These are phyloP conservation scores for Incumbomyces delicatus DNA, from an alignment of 2,329 filamentous ascomycete species.

Conservation along the genomic window DNA sequence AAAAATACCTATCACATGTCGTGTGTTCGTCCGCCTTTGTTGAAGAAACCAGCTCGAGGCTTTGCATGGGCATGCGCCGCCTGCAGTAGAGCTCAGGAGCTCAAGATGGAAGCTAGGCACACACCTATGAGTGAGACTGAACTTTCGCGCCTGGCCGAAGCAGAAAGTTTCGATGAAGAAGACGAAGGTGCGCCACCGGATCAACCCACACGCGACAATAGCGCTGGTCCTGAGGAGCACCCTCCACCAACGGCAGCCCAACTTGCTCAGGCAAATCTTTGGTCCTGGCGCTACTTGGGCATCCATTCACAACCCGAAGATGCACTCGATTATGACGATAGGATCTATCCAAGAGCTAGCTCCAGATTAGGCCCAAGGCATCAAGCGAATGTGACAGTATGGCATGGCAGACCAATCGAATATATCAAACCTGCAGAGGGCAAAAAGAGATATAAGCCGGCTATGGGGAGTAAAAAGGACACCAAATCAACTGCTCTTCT, in stretches of 20 bases:
- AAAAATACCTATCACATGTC: slow-evolving; percentile 96
- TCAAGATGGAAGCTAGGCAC: slow-evolving; percentile 79
- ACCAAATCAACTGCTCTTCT: slow-evolving; percentile 68
- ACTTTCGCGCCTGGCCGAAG: slow-evolving; percentile 38
- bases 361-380: slow-evolving; percentile 85
- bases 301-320: slow-evolving; percentile 94
- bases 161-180: slow-evolving; percentile 53
- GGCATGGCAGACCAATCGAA: slow-evolving; percentile 80
- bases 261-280: slow-evolving; percentile 83
- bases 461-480: slow-evolving; percentile 59
- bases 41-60: slow-evolving; percentile 92
- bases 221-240: slow-evolving; percentile 39
- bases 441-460: slow-evolving; percentile 64
- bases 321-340: slow-evolving; percentile 90
- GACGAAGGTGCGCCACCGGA: slow-evolving; percentile 52
- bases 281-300: slow-evolving; percentile 92
- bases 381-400: slow-evolving; percentile 74
- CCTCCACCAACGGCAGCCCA: slow-evolving; percentile 69
- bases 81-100: slow-evolving; percentile 91
- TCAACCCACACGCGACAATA: slow-evolving; percentile 22
- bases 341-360: slow-evolving; percentile 91
- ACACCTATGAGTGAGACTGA: slow-evolving; percentile 46
- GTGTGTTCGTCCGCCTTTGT: slow-evolving; percentile 80
- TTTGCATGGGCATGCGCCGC: slow-evolving; percentile 97
- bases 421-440: slow-evolving; percentile 80